Evolutionary conservation across 345 rosid species (phyloP).

Genomic region (Corchorus olitorius): DNA sequence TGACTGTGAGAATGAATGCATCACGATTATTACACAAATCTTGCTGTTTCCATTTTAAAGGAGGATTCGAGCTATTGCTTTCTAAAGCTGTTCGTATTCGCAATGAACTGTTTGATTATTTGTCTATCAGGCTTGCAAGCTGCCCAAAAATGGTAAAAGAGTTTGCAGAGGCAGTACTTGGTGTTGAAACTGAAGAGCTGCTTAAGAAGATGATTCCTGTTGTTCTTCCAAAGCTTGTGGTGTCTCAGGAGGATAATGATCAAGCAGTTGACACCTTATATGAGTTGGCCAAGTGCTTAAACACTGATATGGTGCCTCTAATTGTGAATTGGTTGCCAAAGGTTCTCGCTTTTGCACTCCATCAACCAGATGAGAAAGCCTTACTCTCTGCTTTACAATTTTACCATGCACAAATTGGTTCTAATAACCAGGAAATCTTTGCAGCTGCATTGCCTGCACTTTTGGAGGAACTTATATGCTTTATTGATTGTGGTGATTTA

Average conservation of each 20-base stretch:
- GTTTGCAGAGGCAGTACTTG: slow-evolving; percentile 90
- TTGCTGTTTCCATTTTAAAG: slow-evolving; percentile 74
- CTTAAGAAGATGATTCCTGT: slow-evolving; percentile 75
- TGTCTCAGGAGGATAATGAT: slow-evolving; percentile 67
- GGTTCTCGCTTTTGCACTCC: slow-evolving; percentile 92
- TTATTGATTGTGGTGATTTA: slow-evolving; percentile 70
- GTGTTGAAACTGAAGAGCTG: slow-evolving; percentile 70
- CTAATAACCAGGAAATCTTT: slow-evolving; percentile 85
- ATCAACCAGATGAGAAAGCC: slow-evolving; percentile 60
- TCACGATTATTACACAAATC: slow-evolving; percentile 73
- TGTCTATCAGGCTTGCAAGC: slow-evolving; percentile 60
- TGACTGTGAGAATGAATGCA: slow-evolving; percentile 66
- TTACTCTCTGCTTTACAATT: slow-evolving; percentile 76
- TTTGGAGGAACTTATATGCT: slow-evolving; percentile 91
- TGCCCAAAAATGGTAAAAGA: slow-evolving; percentile 73
- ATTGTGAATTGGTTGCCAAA: slow-evolving; percentile 88
- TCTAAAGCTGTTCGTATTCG: slow-evolving; percentile 58
- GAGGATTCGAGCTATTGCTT: slow-evolving; percentile 66
- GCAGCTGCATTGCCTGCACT: slow-evolving; percentile 94
- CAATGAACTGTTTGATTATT: slow-evolving; percentile 65
- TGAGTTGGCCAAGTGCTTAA: slow-evolving; percentile 73
- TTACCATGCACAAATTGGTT: slow-evolving; percentile 79
- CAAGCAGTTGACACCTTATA: slow-evolving; percentile 57
- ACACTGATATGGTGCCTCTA: slow-evolving; percentile 69
- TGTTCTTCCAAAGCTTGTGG: slow-evolving; percentile 92